These are phyloP conservation scores for Filosporella fistucella DNA, from an alignment of 495 filamentous ascomycete genomes.

Conservation along the genomic window DNA sequence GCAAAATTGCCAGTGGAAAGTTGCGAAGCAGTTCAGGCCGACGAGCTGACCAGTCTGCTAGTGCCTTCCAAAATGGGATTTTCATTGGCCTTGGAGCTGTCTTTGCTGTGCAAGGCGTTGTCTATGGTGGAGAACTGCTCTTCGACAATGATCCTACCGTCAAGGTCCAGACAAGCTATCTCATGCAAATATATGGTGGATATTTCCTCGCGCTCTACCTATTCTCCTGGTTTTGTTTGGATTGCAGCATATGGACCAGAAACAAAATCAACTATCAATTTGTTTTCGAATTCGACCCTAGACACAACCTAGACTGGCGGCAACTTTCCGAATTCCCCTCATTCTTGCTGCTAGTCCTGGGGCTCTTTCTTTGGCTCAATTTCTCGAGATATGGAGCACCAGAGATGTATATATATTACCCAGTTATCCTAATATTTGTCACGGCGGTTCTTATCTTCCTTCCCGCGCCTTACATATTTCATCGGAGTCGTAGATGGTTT, in stretches of 20 bases:
- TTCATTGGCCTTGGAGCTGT: constrained; percentile 68
- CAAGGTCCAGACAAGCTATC: constrained; percentile 59
- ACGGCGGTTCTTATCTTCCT: constrained; percentile 65
- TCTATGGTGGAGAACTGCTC: constrained; percentile 54
- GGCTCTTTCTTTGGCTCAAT: constrained; percentile 81
- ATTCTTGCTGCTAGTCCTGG: constrained; percentile 72
- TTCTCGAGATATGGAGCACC: constrained; percentile 62
- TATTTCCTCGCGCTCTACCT: constrained; percentile 75
- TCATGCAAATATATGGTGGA: constrained; percentile 75
- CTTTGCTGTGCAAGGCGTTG: constrained; percentile 68
- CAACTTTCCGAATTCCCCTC: constrained; percentile 78
- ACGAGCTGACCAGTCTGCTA: constrained; percentile 63
- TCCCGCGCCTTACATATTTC: constrained; percentile 68
- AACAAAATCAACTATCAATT: constrained; percentile 93
- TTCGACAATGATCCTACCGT: constrained; percentile 38
- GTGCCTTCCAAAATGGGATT: constrained; percentile 76
- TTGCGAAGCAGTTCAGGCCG: constrained; percentile 64
- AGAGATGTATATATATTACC: constrained; percentile 78
- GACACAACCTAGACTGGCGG: constrained; percentile 82
- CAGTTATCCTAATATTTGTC: constrained; percentile 69
- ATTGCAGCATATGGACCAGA: constrained; percentile 72
- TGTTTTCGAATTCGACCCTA: constrained; percentile 90
- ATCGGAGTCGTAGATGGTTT: constrained; percentile 75
- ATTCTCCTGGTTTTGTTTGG: constrained; percentile 71
- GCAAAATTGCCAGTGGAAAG: constrained; percentile 82